Evolutionary conservation across 2,329 filamentous ascomycete genomes (phyloP).

Genomic region (Verticillium dahliae): DNA sequence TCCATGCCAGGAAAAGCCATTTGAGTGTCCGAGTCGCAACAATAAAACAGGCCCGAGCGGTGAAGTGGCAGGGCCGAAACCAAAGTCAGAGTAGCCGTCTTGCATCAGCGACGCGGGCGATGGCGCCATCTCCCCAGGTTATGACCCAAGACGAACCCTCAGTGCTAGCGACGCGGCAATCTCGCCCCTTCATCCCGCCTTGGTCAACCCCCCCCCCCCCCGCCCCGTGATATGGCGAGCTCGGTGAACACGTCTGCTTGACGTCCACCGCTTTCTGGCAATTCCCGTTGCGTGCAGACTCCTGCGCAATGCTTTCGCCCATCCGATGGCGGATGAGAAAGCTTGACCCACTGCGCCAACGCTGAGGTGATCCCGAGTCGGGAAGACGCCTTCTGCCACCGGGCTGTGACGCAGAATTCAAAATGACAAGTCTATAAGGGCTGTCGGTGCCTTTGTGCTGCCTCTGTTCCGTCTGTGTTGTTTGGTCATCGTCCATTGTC

Average conservation of each 20-base stretch:
- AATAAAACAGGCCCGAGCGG: background rate
- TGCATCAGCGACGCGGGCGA: slow-evolving; percentile 18
- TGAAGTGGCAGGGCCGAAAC: background rate
- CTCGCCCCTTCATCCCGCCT: background rate
- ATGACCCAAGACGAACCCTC: background rate
- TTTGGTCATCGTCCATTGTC: too few species aligned
- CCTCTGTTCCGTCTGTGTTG: background rate
- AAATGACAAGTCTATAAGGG: background rate
- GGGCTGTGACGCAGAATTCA: background rate
- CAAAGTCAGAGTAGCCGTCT: slow-evolving; percentile 5
- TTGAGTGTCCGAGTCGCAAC: background rate
- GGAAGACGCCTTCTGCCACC: slow-evolving; percentile 10
- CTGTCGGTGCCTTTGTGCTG: background rate
- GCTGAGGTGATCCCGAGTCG: slow-evolving; percentile 12
- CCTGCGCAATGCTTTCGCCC: slow-evolving; percentile 4
- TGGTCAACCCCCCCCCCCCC: background rate
- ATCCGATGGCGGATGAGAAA: slow-evolving; percentile 6
- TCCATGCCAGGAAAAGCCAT: background rate
- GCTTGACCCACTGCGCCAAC: slow-evolving; percentile 10
- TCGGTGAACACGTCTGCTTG: slow-evolving; percentile 6
- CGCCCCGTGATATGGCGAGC: background rate
- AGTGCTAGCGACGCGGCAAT: background rate
- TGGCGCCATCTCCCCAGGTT: slow-evolving; percentile 18
- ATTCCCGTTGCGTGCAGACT: background rate
- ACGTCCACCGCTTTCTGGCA: slow-evolving; percentile 12